phyloP scores from a whole-genome alignment of 1,284 basidiomycete genomes.

The Athelia psychrophila region DNA sequence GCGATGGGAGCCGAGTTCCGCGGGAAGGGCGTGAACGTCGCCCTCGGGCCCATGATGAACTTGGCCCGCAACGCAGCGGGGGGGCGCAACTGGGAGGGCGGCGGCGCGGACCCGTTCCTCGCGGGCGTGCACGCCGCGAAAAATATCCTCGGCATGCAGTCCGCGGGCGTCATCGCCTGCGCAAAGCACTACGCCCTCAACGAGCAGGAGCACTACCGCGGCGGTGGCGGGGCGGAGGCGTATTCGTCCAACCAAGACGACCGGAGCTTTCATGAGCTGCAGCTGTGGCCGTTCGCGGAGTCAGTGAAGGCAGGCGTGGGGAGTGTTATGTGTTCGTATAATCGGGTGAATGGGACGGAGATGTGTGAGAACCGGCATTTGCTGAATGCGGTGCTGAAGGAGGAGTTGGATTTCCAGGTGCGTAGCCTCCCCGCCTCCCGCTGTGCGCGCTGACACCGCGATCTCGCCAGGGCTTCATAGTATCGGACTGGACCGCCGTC shows the following conservation, averaged over 20 bases:
- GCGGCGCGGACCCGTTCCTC: constrained; percentile 45
- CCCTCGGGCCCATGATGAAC: constrained; percentile 43
- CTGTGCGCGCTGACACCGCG: background rate
- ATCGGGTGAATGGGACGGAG: constrained; percentile 44
- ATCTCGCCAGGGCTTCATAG: constrained; percentile 15
- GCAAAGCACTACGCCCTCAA: constrained; percentile 33
- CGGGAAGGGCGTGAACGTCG: constrained; percentile 56
- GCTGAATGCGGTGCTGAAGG: constrained; percentile 51
- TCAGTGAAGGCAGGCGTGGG: constrained; percentile 43
- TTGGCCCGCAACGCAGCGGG: constrained; percentile 34
- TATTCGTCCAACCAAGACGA: constrained; percentile 45
- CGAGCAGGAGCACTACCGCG: constrained; percentile 33
- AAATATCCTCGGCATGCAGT: constrained; percentile 44
- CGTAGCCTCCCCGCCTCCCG: background rate
- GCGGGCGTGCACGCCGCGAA: constrained; percentile 38
- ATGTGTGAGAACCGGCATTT: constrained; percentile 46
- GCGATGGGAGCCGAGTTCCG: constrained; percentile 61
- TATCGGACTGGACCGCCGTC: constrained; percentile 23
- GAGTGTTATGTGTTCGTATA: constrained; percentile 48
- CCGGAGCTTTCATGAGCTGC: constrained; percentile 36
- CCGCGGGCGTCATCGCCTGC: constrained; percentile 38
- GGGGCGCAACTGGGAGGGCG: constrained; percentile 64
- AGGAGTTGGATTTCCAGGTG: constrained; percentile 32
- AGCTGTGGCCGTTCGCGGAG: constrained; percentile 41
- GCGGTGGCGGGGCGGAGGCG: constrained; percentile 10